A percentile compares a stretch with the other conserved stretches of the same genome.
These are phyloP conservation scores for Nannochloris sp. DNA, from an alignment of 139 green algal genomes.

Conservation along the genomic window DNA sequence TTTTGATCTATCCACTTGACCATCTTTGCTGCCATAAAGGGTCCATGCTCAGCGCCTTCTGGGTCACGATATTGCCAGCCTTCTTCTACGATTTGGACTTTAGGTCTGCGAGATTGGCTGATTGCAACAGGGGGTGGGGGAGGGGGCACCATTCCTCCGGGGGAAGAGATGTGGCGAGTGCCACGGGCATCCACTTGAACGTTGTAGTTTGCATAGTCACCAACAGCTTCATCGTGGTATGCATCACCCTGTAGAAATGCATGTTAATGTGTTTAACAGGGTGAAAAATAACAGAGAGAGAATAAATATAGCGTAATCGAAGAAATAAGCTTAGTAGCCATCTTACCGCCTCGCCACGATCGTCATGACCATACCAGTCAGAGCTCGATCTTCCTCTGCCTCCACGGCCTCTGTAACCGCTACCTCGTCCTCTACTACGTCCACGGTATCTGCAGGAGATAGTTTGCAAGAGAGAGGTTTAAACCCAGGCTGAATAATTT, in stretches of 20 bases:
- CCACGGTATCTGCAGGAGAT: neutral
- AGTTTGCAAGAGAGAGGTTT: no score
- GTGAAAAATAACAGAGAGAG: neutral
- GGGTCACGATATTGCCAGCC: slow-evolving; percentile 31
- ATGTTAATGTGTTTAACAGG: neutral
- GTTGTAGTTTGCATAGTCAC: neutral
- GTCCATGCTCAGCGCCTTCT: slow-evolving; percentile 18
- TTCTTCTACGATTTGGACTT: slow-evolving; percentile 9
- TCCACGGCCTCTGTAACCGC: neutral
- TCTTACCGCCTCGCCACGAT: neutral
- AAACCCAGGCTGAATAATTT: no score
- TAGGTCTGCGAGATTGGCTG: neutral
- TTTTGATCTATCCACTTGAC: slow-evolving; percentile 22
- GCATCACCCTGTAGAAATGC: neutral
- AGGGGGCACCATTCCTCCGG: neutral
- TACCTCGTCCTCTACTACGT: neutral
- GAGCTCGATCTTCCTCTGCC: neutral
- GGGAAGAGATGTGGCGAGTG: neutral
- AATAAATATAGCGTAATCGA: neutral
- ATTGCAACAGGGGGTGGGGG: neutral
- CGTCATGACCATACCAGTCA: neutral
- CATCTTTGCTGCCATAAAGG: slow-evolving; percentile 21
- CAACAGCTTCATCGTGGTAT: neutral
- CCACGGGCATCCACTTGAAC: neutral
- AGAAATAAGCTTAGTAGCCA: no score